Evolutionary conservation across 83 land plant genomes (phyloP).

Genomic region (Picea abies): DNA sequence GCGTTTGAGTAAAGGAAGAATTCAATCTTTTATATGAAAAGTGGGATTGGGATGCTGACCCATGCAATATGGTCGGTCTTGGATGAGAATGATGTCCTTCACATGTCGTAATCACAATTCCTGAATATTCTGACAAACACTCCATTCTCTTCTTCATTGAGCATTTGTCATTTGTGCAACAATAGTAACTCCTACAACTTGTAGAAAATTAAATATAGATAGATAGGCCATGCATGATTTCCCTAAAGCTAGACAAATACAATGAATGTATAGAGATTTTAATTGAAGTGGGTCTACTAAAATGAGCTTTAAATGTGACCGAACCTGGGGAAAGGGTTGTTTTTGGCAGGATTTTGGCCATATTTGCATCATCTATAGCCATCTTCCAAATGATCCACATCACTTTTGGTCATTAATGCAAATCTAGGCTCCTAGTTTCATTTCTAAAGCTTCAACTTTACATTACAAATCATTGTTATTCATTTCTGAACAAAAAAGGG

Average conservation of each 20-base stretch:
- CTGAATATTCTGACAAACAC: slow-evolving; percentile 42
- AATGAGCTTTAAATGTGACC: no score
- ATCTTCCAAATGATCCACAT: slow-evolving; percentile 56
- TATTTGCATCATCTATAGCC: slow-evolving; percentile 57
- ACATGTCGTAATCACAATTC: slow-evolving; percentile 49
- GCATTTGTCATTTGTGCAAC: slow-evolving; percentile 50
- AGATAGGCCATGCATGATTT: no score
- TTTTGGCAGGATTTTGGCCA: slow-evolving; percentile 60
- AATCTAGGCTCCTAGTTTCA: slow-evolving; percentile 34
- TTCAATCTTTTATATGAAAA: neutral
- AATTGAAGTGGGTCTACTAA: no score
- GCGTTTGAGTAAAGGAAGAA: neutral
- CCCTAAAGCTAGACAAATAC: no score
- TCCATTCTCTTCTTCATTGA: slow-evolving; percentile 57
- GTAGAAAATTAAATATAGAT: no score
- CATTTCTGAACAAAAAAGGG: slow-evolving; percentile 8
- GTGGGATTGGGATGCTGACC: slow-evolving; percentile 8
- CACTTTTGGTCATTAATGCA: slow-evolving; percentile 58
- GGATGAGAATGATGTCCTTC: slow-evolving; percentile 57
- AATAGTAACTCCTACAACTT: slow-evolving; percentile 46
- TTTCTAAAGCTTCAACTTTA: slow-evolving; percentile 19
- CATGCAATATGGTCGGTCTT: slow-evolving; percentile 37
- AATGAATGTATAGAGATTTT: no score
- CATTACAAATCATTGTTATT: no score
- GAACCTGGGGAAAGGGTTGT: slow-evolving; percentile 55